Evolutionary conservation across 148 eudicot genomes (phyloP).

Genomic region (Heliosperma pusillum): DNA sequence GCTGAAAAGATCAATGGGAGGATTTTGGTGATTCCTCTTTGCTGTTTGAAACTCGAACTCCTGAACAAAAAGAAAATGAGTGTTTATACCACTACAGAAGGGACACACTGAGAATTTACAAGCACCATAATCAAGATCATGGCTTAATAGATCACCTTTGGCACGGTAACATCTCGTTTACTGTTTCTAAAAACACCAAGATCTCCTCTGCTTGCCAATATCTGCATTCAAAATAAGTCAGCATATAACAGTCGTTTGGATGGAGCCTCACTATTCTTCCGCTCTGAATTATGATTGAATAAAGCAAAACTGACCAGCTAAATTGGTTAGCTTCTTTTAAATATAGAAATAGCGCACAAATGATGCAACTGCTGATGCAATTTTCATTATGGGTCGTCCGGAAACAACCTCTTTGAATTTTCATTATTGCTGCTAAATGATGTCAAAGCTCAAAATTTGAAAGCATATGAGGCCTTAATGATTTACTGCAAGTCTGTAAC

Average conservation of each 20-base stretch:
- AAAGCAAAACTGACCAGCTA: not conserved
- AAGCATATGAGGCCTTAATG: not conserved
- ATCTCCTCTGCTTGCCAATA: conserved; percentile 79
- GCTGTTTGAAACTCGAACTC: conserved; percentile 68
- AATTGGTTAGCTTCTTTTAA: not conserved
- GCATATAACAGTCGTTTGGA: not conserved
- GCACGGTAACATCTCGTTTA: conserved; percentile 69
- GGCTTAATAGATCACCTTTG: conserved; percentile 45
- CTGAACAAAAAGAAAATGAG: conserved; percentile 29
- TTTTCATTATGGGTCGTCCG: too few species aligned
- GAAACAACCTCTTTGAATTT: not conserved
- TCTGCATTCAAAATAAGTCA: conserved; percentile 39
- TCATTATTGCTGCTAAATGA: not conserved
- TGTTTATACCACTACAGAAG: not conserved
- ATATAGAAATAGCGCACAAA: not conserved
- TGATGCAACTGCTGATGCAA: not conserved
- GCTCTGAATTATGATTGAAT: not conserved
- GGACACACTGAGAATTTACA: conserved; percentile 1
- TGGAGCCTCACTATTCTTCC: not conserved
- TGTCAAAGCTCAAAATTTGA: not conserved
- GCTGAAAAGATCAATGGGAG: conserved; percentile 72
- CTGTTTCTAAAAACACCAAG: conserved; percentile 64
- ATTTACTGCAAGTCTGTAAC: not conserved
- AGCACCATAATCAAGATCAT: conserved; percentile 8
- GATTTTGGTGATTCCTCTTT: conserved; percentile 57